Percentiles rank a stretch among this genome's conserved stretches.
phyloP scores from a whole-genome alignment of 768 basidiomycete genomes.

The Suillus alpinus region DNA sequence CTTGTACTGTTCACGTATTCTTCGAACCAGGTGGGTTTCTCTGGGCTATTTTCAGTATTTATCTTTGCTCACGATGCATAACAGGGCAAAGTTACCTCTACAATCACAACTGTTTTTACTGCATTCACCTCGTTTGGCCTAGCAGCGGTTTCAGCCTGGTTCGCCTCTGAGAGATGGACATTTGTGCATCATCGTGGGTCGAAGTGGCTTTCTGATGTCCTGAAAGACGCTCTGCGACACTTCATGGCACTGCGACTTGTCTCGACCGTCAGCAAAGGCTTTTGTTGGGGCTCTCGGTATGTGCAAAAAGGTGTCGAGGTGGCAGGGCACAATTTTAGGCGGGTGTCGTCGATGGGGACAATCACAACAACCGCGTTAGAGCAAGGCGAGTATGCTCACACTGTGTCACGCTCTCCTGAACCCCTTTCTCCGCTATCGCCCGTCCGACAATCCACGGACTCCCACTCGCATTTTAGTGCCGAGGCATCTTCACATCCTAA shows the following conservation, averaged over 20 bases:
- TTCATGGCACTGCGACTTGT: conserved; percentile 33
- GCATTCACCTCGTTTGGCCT: conserved; percentile 71
- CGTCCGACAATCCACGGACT: conserved; percentile 3
- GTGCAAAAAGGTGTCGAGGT: conserved; percentile 3
- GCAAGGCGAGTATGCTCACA: conserved; percentile 4
- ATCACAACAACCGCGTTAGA: conserved; percentile 4
- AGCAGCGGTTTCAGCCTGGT: conserved; percentile 70
- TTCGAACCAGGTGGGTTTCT: conserved; percentile 48
- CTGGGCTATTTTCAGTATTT: not conserved
- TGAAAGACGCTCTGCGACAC: conserved; percentile 42
- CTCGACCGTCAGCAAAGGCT: not conserved
- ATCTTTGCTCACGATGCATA: not conserved
- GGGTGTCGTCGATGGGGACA: conserved; percentile 4
- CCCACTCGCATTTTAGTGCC: not conserved
- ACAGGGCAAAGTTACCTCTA: conserved; percentile 54
- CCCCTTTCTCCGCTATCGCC: conserved; percentile 2
- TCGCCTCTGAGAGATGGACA: conserved; percentile 66
- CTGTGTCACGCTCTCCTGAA: conserved; percentile 6
- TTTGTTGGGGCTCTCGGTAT: not conserved
- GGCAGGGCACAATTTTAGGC: conserved; percentile 5
- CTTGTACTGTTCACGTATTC: conserved; percentile 72
- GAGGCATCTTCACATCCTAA: not conserved
- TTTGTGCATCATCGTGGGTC: conserved; percentile 60
- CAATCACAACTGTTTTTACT: conserved; percentile 68
- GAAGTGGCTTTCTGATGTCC: conserved; percentile 67